A percentile compares a stretch with the other conserved stretches of the same genome.
phyloP scores from a whole-genome alignment of 1,139 yeast genomes.

The Lipomyces yarrowii region DNA sequence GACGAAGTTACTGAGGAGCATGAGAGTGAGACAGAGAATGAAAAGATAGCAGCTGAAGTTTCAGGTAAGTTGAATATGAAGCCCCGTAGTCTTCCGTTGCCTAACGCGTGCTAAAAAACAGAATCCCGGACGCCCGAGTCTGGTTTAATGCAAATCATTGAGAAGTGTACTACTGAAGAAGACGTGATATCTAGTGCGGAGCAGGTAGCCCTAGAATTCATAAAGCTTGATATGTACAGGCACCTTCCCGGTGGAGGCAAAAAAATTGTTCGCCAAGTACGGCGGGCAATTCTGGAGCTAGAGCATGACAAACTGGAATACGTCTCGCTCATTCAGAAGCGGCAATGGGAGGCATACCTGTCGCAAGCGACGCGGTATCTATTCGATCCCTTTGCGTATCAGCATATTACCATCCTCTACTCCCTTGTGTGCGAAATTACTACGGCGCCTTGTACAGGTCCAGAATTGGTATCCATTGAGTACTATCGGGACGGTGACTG shows the following conservation, averaged over 20 bases:
- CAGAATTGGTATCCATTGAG: conserved; percentile 77
- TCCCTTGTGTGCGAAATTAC: conserved; percentile 82
- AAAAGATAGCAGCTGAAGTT: not conserved
- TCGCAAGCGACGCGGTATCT: conserved; percentile 44
- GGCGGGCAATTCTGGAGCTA: conserved; percentile 21
- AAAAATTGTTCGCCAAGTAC: conserved; percentile 11
- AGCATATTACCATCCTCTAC: conserved; percentile 73
- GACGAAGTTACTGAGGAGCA: not conserved
- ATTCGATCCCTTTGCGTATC: conserved; percentile 72
- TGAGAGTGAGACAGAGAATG: not conserved
- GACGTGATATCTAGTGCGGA: conserved; percentile 6
- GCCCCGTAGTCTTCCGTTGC: not conserved
- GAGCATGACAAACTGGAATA: conserved; percentile 25
- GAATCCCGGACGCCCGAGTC: not conserved
- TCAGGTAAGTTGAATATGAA: not conserved
- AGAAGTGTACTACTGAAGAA: not conserved
- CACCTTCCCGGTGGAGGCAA: conserved; percentile 23
- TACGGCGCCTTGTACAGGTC: conserved; percentile 92
- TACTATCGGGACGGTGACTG: conserved; percentile 90
- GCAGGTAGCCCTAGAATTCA: conserved; percentile 9
- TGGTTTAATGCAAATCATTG: not conserved
- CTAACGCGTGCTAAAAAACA: not conserved
- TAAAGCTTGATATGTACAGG: conserved; percentile 17
- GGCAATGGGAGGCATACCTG: conserved; percentile 65
- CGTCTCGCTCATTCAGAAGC: conserved; percentile 35